Base-by-base conservation (phyloP, 306 rosid genomes). In the Rubus parviflorus region DNA sequence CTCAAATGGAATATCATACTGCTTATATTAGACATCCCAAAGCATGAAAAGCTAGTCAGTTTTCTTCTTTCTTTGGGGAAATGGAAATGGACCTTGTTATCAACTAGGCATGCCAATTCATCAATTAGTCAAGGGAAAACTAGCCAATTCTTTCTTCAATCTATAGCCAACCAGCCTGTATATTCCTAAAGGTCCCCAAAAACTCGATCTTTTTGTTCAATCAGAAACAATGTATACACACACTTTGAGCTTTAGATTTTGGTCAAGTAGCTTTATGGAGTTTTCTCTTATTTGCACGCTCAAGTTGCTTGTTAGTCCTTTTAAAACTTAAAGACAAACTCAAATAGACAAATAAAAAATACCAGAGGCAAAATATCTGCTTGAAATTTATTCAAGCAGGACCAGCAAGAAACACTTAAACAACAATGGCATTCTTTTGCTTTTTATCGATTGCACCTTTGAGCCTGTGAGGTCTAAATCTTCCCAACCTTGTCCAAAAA, bases 61-160 rank as follows among this genome's bases (percentile, higher is more conserved):
- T 67, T 35, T 42, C 40, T 46, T 71, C 37, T 38, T 79, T 54
- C 61, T 79, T 71, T 71, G 67, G 70, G 53, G 48, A 15, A 74
- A 57, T 84, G 53, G 48, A 15, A 74, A 57, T 84, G 77, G 74
- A 76, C 80, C 23, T 66, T 19, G 25, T 68, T 82, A 76, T 75
- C 77, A 77, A 47, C 58, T 10, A 73, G 61, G 56, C 17, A 76
- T 70, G 65, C 58, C 38, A 54, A 38, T 45, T 47, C 16, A 57
- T 10, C 49, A 42, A 16, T 23, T 10, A 49, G 72, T 57, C 71
- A 15, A 46, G 23, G 73, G 43, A 19, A 82, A 47, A 38, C 54
- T 52, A 41, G 68, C 23, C 25, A 20, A 58, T 60, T 12, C 30
- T 5, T 15, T 61, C 35, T 78, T 47, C 38, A n/a, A n/a, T 40